Evolutionary conservation across 306 rosid species (phyloP).

Genomic region (Glycine soja): DNA sequence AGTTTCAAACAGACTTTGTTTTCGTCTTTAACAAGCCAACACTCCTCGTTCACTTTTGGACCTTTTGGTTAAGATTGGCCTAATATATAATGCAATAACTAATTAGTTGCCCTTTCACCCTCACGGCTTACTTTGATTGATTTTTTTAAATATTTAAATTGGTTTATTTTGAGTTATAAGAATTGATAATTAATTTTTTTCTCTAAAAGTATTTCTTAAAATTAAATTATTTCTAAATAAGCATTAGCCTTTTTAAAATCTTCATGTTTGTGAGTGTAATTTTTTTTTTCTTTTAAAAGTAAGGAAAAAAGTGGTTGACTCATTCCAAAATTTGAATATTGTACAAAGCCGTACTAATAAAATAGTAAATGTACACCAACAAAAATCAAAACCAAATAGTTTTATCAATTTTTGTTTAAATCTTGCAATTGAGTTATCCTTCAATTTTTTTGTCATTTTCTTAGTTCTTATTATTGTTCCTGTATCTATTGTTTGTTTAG

Average conservation of each 20-base stretch:
- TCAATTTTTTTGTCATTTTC: not conserved
- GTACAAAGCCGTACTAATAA: not conserved
- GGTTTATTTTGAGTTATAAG: not conserved
- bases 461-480: not conserved
- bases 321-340: no score
- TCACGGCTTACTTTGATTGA: not conserved
- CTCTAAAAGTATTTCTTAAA: no score
- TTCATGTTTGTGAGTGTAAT: no score
- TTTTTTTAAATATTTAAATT: not conserved
- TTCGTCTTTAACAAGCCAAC: no score
- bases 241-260: no score
- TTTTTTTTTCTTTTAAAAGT: not conserved
- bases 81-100: not conserved
- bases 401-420: no score
- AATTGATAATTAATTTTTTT: not conserved
- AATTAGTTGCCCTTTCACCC: not conserved
- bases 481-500: no score
- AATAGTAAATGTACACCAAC: not conserved
- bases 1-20: no score
- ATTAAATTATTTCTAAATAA: no score
- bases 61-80: no score
- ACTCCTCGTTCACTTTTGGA: not conserved
- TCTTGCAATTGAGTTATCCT: not conserved
- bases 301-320: not conserved
- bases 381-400: not conserved